Percentiles rank a stretch among this genome's conserved stretches.
phyloP scores from a whole-genome alignment of 1,284 basidiomycete species.

The Naganishia liquefaciens region DNA sequence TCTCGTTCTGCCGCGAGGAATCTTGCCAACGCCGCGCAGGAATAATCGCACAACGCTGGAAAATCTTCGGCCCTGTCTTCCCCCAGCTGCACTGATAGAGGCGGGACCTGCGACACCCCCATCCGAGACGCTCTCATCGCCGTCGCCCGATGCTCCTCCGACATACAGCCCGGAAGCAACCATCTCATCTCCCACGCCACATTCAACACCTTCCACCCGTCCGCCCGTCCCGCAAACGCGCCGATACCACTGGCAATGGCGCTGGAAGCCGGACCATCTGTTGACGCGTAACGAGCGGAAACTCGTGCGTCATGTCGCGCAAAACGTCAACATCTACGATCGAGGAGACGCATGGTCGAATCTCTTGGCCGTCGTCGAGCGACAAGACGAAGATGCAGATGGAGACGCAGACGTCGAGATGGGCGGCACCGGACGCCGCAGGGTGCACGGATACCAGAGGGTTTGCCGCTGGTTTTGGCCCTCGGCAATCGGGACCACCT shows the following conservation, averaged over 20 bases:
- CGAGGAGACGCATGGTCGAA: constrained; percentile 69
- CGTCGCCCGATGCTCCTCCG: constrained; percentile 10
- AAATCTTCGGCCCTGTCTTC: constrained; percentile 71
- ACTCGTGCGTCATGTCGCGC: constrained; percentile 67
- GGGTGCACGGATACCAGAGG: background rate
- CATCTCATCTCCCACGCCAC: background rate
- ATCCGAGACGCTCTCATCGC: constrained; percentile 40
- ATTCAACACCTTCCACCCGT: background rate
- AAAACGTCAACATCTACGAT: constrained; percentile 69
- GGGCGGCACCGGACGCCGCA: background rate
- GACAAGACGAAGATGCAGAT: background rate
- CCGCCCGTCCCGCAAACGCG: background rate
- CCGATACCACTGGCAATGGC: constrained; percentile 30
- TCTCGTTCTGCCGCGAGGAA: constrained; percentile 2
- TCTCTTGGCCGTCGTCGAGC: constrained; percentile 40
- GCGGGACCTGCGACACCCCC: constrained; percentile 26
- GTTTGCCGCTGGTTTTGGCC: constrained; percentile 14
- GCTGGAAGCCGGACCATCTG: constrained; percentile 66
- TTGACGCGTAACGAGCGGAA: constrained; percentile 68
- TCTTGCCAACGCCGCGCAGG: constrained; percentile 52
- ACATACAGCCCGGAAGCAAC: constrained; percentile 25
- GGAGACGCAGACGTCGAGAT: background rate
- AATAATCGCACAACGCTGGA: constrained; percentile 86
- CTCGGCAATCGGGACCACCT: background rate
- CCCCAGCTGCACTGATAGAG: constrained; percentile 36